phyloP scores from a whole-genome alignment of 331 rosid species.

The Pyrus hybrid region DNA sequence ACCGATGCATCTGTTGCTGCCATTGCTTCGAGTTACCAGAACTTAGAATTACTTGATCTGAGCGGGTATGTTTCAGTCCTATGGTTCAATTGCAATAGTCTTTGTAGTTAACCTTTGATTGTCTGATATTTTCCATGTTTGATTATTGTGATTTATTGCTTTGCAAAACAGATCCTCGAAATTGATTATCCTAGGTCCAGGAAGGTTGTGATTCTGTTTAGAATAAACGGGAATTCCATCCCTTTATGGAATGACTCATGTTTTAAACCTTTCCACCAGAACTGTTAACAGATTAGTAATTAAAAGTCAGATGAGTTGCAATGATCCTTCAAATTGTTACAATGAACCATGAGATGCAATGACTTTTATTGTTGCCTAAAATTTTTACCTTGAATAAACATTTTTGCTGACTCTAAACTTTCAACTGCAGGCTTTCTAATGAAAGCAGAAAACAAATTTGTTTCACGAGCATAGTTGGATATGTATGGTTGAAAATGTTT shows the following conservation, averaged over 20 bases:
- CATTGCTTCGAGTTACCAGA: slow-evolving; percentile 71
- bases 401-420: background rate
- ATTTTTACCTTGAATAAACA: background rate
- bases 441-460: background rate
- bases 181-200: background rate
- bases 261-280: background rate
- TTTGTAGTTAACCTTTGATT: too few species aligned
- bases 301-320: background rate
- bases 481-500: slow-evolving; percentile 4
- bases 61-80: slow-evolving; percentile 63
- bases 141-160: background rate
- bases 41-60: slow-evolving; percentile 80
- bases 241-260: background rate
- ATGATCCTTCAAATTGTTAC: background rate
- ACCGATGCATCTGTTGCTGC: slow-evolving; percentile 98
- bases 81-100: slow-evolving; percentile 4
- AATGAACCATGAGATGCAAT: background rate
- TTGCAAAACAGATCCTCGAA: background rate
- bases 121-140: background rate
- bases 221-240: background rate
- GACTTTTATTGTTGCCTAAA: background rate
- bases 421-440: background rate
- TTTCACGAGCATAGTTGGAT: background rate
- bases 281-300: background rate
- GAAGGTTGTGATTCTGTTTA: background rate